Evolutionary conservation across 768 basidiomycete species (phyloP).

Genomic region (Favolaschia claudopus): DNA sequence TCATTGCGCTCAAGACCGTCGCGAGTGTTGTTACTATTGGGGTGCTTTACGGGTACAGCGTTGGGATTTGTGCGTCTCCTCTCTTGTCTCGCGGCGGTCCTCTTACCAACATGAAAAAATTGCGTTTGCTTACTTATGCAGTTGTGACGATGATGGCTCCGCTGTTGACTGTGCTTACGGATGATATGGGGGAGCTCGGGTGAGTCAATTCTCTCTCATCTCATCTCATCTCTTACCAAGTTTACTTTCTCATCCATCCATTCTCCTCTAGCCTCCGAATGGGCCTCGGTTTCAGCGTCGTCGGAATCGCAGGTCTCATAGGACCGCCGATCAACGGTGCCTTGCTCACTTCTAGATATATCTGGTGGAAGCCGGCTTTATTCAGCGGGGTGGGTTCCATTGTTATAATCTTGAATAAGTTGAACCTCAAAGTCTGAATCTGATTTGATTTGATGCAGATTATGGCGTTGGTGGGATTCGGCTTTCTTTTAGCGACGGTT

Average conservation of each 20-base stretch:
- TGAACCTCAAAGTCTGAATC: not conserved
- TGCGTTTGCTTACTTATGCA: conserved; percentile 3
- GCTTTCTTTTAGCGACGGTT: not conserved
- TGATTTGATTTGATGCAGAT: not conserved
- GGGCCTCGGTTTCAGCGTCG: conserved; percentile 29
- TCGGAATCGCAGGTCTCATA: not conserved
- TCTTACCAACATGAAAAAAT: too few relatives aligned
- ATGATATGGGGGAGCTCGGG: conserved; percentile 44
- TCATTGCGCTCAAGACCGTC: conserved; percentile 37
- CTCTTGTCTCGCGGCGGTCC: too few relatives aligned
- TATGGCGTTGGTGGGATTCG: not conserved
- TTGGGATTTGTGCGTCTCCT: conserved; percentile 40
- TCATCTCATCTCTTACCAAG: too few relatives aligned
- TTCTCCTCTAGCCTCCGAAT: conserved; percentile 30
- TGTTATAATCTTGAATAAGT: not conserved
- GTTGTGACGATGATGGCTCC: conserved; percentile 41
- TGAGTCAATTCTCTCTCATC: conserved; percentile 32
- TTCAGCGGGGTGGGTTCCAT: conserved; percentile 35
- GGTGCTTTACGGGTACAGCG: conserved; percentile 40
- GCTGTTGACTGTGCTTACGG: conserved; percentile 38
- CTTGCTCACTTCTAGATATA: conserved; percentile 37
- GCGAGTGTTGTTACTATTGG: conserved; percentile 35
- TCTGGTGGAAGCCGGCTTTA: conserved; percentile 48
- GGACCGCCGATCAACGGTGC: conserved; percentile 48
- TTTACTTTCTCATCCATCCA: not conserved